Evolutionary conservation across 257 asterid genomes (phyloP).

Genomic region (Avicennia marina): DNA sequence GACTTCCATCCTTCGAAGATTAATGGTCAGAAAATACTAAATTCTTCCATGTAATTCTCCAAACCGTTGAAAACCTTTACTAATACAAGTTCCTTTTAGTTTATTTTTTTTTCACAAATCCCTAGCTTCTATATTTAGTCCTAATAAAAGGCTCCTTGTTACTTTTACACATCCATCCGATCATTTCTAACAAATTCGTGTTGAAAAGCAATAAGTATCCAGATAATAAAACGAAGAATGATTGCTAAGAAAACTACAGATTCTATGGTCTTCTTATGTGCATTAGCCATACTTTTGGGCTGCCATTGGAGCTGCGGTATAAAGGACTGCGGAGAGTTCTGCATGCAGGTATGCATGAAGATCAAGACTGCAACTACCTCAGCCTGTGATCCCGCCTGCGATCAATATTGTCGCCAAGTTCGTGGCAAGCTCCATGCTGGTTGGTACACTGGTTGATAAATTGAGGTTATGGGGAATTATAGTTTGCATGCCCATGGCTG

Average conservation of each 20-base stretch:
- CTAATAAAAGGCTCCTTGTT: background rate
- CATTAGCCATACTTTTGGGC: constrained; percentile 11
- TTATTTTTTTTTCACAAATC: no score
- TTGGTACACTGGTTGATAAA: background rate
- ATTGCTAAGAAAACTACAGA: background rate
- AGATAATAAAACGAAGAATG: background rate
- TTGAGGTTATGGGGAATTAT: background rate
- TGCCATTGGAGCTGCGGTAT: background rate
- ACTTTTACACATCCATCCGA: background rate
- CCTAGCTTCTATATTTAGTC: background rate
- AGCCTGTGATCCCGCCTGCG: constrained; percentile 20
- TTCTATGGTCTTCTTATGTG: constrained; percentile 7
- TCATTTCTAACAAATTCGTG: background rate
- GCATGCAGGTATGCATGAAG: constrained; percentile 22
- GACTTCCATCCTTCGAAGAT: background rate
- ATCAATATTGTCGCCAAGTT: constrained; percentile 22
- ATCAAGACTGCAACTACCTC: constrained; percentile 8
- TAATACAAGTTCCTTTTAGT: background rate
- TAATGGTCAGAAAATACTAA: background rate
- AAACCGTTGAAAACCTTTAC: background rate
- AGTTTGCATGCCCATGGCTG: no score
- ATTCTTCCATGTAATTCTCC: constrained; percentile 12
- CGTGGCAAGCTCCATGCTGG: constrained; percentile 17
- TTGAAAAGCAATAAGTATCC: background rate
- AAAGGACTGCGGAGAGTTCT: background rate